phyloP scores from a whole-genome alignment of 2,329 filamentous ascomycete species.

The Calonectria pseudoreteaudii region DNA sequence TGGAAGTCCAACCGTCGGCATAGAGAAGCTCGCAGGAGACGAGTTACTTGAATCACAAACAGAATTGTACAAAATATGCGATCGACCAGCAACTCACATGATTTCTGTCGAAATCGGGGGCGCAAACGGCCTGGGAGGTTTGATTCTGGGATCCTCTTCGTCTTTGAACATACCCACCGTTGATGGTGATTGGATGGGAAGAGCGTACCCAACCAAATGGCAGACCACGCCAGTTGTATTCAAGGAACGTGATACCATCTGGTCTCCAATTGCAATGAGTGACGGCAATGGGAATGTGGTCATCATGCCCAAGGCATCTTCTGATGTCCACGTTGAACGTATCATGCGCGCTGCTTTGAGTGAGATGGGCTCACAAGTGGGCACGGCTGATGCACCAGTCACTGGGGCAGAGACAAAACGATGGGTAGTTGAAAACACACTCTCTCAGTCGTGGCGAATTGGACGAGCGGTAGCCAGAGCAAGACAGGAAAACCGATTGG shows the following conservation, averaged over 20 bases:
- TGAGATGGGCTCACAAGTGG: conserved; percentile 67
- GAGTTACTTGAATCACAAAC: conserved; percentile 64
- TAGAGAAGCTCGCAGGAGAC: conserved; percentile 70
- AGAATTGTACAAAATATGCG: conserved; percentile 65
- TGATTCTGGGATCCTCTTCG: conserved; percentile 66
- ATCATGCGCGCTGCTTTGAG: conserved; percentile 63
- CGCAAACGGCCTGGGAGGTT: conserved; percentile 70
- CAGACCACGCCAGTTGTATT: conserved; percentile 67
- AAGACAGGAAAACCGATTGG: conserved; percentile 60
- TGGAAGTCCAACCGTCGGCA: conserved; percentile 70
- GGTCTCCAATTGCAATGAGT: conserved; percentile 59
- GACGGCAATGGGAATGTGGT: conserved; percentile 66
- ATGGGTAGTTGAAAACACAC: conserved; percentile 64
- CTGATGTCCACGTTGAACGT: conserved; percentile 60
- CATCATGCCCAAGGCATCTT: conserved; percentile 60
- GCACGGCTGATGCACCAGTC: conserved; percentile 61
- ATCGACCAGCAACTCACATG: conserved; percentile 63
- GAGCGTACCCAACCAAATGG: conserved; percentile 67
- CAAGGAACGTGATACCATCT: conserved; percentile 59
- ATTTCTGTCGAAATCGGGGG: conserved; percentile 76
- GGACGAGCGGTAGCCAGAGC: conserved; percentile 69
- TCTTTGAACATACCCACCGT: conserved; percentile 64
- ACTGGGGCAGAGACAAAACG: conserved; percentile 61
- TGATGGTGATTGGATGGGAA: conserved; percentile 69
- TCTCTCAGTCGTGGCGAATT: conserved; percentile 69